Percentiles rank a stretch among this genome's conserved stretches.
These are phyloP conservation scores for Cordyceps cateniannulata DNA, from an alignment of 2,329 filamentous ascomycete species.

Conservation along the genomic window DNA sequence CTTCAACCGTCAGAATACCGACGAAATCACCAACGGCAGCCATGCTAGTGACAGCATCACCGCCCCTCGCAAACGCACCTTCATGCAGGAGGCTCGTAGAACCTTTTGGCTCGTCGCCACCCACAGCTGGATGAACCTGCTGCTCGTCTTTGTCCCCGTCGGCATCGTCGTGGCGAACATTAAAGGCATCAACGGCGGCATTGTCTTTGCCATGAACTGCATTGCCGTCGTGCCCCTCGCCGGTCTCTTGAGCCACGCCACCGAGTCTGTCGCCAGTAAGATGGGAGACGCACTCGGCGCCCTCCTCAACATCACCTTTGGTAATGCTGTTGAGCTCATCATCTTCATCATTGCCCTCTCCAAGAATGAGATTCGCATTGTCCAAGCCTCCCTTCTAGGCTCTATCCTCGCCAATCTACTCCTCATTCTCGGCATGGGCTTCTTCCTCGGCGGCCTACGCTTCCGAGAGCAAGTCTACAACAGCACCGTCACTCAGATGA, in stretches of 20 bases:
- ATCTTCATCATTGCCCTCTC: constrained; percentile 41
- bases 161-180: constrained; percentile 61
- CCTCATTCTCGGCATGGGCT: constrained; percentile 86
- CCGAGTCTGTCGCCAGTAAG: constrained; percentile 65
- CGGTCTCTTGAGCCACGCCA: constrained; percentile 64
- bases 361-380: constrained; percentile 76
- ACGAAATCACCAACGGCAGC: constrained; percentile 21
- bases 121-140: constrained; percentile 71
- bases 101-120: constrained; percentile 52
- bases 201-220: constrained; percentile 68
- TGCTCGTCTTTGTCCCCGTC: constrained; percentile 71
- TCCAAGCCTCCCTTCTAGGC: constrained; percentile 82
- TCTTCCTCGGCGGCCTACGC: constrained; percentile 77
- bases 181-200: constrained; percentile 45
- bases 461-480: constrained; percentile 94
- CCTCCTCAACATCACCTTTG: constrained; percentile 70
- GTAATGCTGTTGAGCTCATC: constrained; percentile 73
- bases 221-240: constrained; percentile 71
- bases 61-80: constrained; percentile 30
- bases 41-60: constrained; percentile 26
- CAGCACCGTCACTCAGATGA: constrained; percentile 93
- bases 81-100: constrained; percentile 44
- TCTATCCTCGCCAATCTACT: constrained; percentile 86
- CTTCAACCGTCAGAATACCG: constrained; percentile 18
- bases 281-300: constrained; percentile 69